Conservation (phyloP, 352 stramenopile genomes). For the Pythium pyrilobum region DNA sequence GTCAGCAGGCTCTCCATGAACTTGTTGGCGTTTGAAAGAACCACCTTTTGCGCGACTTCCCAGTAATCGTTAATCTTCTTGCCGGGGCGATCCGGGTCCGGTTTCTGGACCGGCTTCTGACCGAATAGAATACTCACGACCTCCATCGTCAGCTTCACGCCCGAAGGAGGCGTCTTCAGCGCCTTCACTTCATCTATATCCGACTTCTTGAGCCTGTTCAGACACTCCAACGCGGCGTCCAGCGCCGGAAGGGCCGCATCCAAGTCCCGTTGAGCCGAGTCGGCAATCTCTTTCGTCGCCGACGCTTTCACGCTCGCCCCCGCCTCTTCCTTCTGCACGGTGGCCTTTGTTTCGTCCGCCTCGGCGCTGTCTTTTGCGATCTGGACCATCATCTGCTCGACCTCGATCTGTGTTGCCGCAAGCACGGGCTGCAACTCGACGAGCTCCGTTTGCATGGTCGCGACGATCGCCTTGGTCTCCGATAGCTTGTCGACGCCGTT, state of each 20-base stretch:
- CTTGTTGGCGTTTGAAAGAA: slow-evolving; percentile 91
- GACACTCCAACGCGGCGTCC: slow-evolving; percentile 81
- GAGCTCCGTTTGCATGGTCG: slow-evolving; percentile 81
- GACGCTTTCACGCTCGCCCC: slow-evolving; percentile 81
- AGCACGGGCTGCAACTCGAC: slow-evolving; percentile 80
- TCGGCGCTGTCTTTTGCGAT: slow-evolving; percentile 88
- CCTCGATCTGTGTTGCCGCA: slow-evolving; percentile 69
- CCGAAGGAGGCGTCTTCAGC: slow-evolving; percentile 85
- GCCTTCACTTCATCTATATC: slow-evolving; percentile 93
- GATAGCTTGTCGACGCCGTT: slow-evolving; percentile 87
- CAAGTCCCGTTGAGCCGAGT: slow-evolving; percentile 84
- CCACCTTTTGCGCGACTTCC: slow-evolving; percentile 85
- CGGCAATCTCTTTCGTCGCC: slow-evolving; percentile 87
- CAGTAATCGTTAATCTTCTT: slow-evolving; percentile 93
- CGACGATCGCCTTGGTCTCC: slow-evolving; percentile 74
- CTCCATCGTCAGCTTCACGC: slow-evolving; percentile 92
- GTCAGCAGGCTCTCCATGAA: slow-evolving; percentile 87
- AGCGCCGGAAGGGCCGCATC: slow-evolving; percentile 84
- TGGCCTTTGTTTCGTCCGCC: slow-evolving; percentile 82
- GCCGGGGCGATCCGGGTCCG: slow-evolving; percentile 78
- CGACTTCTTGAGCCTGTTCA: slow-evolving; percentile 89
- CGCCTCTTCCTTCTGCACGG: slow-evolving; percentile 85
- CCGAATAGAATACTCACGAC: slow-evolving; percentile 90
- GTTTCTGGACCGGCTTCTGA: slow-evolving; percentile 86
- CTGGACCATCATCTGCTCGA: slow-evolving; percentile 89